phyloP scores from a whole-genome alignment of 2,329 filamentous ascomycete genomes.

The Westerdykella sp. region DNA sequence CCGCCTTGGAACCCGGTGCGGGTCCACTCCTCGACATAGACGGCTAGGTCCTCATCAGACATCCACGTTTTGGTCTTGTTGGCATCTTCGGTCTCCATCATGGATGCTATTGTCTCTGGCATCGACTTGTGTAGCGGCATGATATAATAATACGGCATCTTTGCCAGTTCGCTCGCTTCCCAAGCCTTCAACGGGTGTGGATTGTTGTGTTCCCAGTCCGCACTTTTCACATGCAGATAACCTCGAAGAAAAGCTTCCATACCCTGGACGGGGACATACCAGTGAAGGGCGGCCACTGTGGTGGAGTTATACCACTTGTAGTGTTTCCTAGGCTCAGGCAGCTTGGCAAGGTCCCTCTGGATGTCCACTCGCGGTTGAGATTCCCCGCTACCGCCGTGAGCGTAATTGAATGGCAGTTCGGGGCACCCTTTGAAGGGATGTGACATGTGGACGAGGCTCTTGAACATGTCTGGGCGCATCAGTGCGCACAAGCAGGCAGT shows the following conservation, averaged over 20 bases:
- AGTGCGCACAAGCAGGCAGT: slow-evolving; percentile 54
- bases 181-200: slow-evolving; percentile 51
- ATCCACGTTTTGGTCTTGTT: slow-evolving; percentile 50
- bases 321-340: slow-evolving; percentile 57
- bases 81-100: slow-evolving; percentile 51
- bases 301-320: slow-evolving; percentile 64
- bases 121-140: slow-evolving; percentile 56
- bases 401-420: slow-evolving; percentile 44
- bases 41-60: slow-evolving; percentile 49
- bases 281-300: slow-evolving; percentile 42
- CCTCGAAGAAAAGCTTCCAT: slow-evolving; percentile 57
- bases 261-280: slow-evolving; percentile 46
- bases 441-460: slow-evolving; percentile 56
- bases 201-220: slow-evolving; percentile 51
- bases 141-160: slow-evolving; percentile 63
- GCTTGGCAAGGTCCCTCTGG: slow-evolving; percentile 50
- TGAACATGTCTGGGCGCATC: slow-evolving; percentile 60
- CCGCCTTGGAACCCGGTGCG: slow-evolving; percentile 60
- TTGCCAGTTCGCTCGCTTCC: slow-evolving; percentile 51
- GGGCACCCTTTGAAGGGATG: slow-evolving; percentile 56
- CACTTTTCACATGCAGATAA: slow-evolving; percentile 64
- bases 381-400: slow-evolving; percentile 24
- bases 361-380: slow-evolving; percentile 39
- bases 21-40: slow-evolving; percentile 56
- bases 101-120: slow-evolving; percentile 50